A percentile compares a stretch with the other conserved stretches of the same genome.
Evolutionary conservation across 2,329 filamentous ascomycete genomes (phyloP).

Genomic region (Sarocladium oryzae): DNA sequence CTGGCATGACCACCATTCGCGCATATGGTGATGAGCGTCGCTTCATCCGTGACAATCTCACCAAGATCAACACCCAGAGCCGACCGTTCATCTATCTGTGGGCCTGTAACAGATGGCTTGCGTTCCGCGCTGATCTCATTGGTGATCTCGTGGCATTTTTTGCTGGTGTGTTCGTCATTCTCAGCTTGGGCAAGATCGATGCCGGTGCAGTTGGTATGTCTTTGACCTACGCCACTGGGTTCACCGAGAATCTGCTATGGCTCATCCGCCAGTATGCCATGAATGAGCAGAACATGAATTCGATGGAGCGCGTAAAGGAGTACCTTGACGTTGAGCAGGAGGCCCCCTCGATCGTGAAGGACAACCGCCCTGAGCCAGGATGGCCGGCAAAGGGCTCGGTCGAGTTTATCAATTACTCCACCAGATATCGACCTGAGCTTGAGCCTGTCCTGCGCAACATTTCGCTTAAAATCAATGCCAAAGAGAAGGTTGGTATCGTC

Average conservation of each 20-base stretch:
- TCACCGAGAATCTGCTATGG: constrained; percentile 96
- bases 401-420: constrained; percentile 84
- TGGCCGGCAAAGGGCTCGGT: constrained; percentile 86
- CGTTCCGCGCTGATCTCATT: constrained; percentile 83
- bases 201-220: constrained; percentile 89
- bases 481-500: constrained; percentile 93
- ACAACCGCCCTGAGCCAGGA: constrained; percentile 67
- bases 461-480: constrained; percentile 76
- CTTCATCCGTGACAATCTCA: constrained; percentile 87
- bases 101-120: constrained; percentile 95
- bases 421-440: constrained; percentile 79
- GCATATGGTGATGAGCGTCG: constrained; percentile 91
- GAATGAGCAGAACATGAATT: constrained; percentile 99
- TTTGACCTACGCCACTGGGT: constrained; percentile 90
- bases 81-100: constrained; percentile 94
- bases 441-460: constrained; percentile 80
- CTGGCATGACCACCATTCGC: constrained; percentile 91
- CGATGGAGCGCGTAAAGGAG: constrained; percentile 94
- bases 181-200: constrained; percentile 76
- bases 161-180: constrained; percentile 82
- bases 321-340: constrained; percentile 96
- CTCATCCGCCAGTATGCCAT: constrained; percentile 87
- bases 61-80: constrained; percentile 81
- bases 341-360: constrained; percentile 68
- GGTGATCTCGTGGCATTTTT: constrained; percentile 92